Conservation (phyloP, 192 early-diverging fungal species). For the Mortierella claussenii region DNA sequence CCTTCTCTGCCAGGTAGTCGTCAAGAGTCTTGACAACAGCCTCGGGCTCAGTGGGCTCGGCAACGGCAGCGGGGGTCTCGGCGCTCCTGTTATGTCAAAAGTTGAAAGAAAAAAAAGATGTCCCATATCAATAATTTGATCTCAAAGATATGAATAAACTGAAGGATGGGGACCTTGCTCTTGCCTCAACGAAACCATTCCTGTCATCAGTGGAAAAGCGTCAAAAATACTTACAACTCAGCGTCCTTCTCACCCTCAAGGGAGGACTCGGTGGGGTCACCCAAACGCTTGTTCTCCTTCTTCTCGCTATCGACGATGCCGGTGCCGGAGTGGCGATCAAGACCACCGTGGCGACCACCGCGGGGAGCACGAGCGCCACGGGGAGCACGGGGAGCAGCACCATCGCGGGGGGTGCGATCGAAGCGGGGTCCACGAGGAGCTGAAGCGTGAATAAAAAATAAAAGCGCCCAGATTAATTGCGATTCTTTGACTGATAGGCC, state of each 20-base stretch:
- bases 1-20: conserved; percentile 85
- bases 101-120: not conserved
- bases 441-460: conserved; percentile 4
- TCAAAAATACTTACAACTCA: conserved; percentile 55
- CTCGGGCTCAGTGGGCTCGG: conserved; percentile 72
- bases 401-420: conserved; percentile 53
- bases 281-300: conserved; percentile 93
- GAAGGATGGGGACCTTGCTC: not conserved
- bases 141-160: not conserved
- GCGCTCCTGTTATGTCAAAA: conserved; percentile 7
- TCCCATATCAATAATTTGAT: not conserved
- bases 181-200: too few relatives aligned
- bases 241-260: conserved; percentile 65
- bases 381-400: conserved; percentile 48
- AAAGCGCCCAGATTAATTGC: too few relatives aligned
- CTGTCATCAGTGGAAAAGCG: conserved; percentile 3
- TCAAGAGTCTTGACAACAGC: conserved; percentile 87
- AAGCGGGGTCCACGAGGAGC: conserved; percentile 52
- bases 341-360: conserved; percentile 65
- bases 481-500: too few relatives aligned
- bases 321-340: conserved; percentile 89
- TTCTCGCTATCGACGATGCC: conserved; percentile 85
- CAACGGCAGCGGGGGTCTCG: conserved; percentile 52
- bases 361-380: conserved; percentile 58
- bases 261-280: conserved; percentile 70